Evolutionary conservation across 164 flowering plant genomes (phyloP).

Genomic region (Paratinospora sagittata): DNA sequence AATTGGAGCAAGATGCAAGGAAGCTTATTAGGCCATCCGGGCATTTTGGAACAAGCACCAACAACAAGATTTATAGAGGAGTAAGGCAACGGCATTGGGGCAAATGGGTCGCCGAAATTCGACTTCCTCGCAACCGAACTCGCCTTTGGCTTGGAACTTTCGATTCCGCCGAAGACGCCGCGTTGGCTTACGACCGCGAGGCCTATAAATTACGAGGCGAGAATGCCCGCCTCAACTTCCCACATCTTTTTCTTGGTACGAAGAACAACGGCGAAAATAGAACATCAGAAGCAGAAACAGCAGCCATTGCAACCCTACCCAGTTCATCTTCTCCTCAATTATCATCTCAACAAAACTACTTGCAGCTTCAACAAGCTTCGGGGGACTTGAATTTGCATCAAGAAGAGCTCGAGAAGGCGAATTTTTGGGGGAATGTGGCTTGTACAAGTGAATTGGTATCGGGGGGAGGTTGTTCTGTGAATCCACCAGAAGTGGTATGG

Average conservation of each 20-base stretch:
- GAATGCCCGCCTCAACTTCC: slow-evolving; percentile 85
- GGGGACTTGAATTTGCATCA: slow-evolving; percentile 15
- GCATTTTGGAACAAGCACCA: slow-evolving; percentile 38
- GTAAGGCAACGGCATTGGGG: slow-evolving; percentile 99
- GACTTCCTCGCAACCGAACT: slow-evolving; percentile 80
- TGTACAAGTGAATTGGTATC: no score
- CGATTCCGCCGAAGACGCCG: slow-evolving; percentile 94
- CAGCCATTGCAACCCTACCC: slow-evolving; percentile 3
- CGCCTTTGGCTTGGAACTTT: slow-evolving; percentile 98
- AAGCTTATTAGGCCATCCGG: slow-evolving; percentile 33
- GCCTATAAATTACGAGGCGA: slow-evolving; percentile 83
- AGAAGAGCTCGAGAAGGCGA: no score
- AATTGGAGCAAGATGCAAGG: slow-evolving; percentile 35
- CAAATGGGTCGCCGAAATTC: slow-evolving; percentile 97
- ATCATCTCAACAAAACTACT: slow-evolving; percentile 46
- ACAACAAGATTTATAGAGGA: slow-evolving; percentile 93
- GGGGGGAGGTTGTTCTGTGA: neutral
- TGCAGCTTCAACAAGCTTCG: slow-evolving; percentile 11
- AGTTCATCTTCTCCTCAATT: slow-evolving; percentile 35
- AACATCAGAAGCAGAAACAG: slow-evolving; percentile 37
- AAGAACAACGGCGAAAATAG: no score
- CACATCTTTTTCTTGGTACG: slow-evolving; percentile 64
- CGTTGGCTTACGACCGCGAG: slow-evolving; percentile 86
- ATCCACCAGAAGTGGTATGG: slow-evolving; percentile 39
- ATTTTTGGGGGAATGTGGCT: no score